Base-by-base conservation (phyloP, 768 basidiomycete species). In the Collybia sp. region DNA sequence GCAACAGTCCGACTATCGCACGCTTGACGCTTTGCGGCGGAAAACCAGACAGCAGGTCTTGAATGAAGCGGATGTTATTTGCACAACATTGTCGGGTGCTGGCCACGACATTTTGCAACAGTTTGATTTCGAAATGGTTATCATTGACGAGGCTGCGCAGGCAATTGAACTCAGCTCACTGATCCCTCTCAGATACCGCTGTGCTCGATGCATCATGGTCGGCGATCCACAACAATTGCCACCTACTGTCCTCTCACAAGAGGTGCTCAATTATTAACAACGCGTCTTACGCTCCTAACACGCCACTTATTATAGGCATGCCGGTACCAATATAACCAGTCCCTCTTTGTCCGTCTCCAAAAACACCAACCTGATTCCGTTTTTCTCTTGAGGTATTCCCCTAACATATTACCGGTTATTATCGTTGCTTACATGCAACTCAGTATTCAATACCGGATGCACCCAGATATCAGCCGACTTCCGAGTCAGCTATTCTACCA, bases 401-500 rank as follows among this genome's bases (percentile, higher is more conserved):
- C 12, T 45, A 30, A 43, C 31, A 15, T 20, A 45, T 17, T 43
- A 20, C 41, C 42, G 38, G 16, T 17, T 37, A 17, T 49, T 35
- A 31, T 44, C 20, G 37, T 33, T 44, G 40, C 11, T n/a, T 35
- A 42, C 40, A 16, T 43, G 6, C n/a, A 42, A 13, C 19, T 37
- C 48, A 97, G 95, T 55, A 98, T 99, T 35, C 96, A 99, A 68
- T 99, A 99, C 61, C 94, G 96, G 53, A 99, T 99, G 96, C 94
- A 99, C 60, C 95, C 95, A 1, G 84, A 90, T 43, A 97, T 98
- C 59, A 95, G 93, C 51, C 72, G 72, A 42, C 76, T 99, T 13
- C 96, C 96, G 0, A 96, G 93, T 48, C 75, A 73, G 39, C 65
- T 93, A 1, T 99, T 99, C 67, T 99, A 99, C 60, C 68, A 83